These are phyloP conservation scores for Erodium texanum DNA, from an alignment of 441 rosid species.

Conservation along the genomic window DNA sequence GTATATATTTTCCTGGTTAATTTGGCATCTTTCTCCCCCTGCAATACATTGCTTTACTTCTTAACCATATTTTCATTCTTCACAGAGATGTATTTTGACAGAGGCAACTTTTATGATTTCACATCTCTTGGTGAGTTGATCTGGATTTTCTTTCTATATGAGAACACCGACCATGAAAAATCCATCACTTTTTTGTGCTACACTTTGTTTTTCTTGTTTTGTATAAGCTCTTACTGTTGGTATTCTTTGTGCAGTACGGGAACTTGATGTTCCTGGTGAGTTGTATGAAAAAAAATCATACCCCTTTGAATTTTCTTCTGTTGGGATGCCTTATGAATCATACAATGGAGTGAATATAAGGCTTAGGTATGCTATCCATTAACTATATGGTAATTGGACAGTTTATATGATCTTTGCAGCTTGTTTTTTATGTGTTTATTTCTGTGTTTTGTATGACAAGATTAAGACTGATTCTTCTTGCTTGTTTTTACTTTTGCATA, in stretches of 20 bases:
- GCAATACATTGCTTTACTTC: not conserved
- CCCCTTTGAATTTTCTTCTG: conserved; percentile 84
- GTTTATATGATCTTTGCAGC: not conserved
- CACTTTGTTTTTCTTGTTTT: not conserved
- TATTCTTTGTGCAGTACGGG: conserved; percentile 58
- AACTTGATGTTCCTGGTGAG: conserved; percentile 94
- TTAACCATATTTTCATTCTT: conserved; percentile 16
- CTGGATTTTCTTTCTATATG: not conserved
- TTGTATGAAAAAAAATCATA: conserved; percentile 80
- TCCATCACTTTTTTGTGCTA: not conserved
- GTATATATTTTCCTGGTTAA: too few relatives aligned
- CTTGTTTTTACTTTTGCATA: not conserved
- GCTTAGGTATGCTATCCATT: conserved; percentile 49
- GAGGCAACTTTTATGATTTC: conserved; percentile 93
- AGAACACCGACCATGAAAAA: not conserved
- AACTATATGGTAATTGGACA: not conserved
- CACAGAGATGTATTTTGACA: conserved; percentile 85
- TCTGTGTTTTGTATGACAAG: not conserved
- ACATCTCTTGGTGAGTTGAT: conserved; percentile 82
- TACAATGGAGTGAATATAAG: conserved; percentile 90
- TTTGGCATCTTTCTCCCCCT: not conserved
- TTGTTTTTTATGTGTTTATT: not conserved
- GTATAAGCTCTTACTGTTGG: conserved; percentile 8
- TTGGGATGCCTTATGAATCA: conserved; percentile 94
- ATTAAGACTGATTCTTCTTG: not conserved